phyloP scores from a whole-genome alignment of 495 filamentous ascomycete genomes.

The Aspergillus coremiiformis region DNA sequence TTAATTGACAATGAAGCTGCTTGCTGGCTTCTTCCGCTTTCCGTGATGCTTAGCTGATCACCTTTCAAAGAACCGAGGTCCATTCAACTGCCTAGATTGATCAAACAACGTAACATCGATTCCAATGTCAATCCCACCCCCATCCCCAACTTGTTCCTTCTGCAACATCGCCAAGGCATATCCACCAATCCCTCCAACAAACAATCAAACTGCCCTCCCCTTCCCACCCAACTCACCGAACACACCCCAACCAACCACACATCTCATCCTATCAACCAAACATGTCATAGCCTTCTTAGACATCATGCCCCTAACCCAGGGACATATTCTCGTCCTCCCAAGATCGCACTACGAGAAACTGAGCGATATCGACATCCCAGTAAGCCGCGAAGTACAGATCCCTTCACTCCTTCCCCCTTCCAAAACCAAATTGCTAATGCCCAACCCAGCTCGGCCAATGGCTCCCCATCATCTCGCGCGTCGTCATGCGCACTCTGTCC shows the following conservation, averaged over 20 bases:
- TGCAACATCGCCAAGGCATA: constrained; percentile 35
- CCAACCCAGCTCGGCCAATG: constrained; percentile 50
- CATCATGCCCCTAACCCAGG: constrained; percentile 72
- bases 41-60: too few relatives aligned
- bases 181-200: constrained; percentile 34
- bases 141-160: constrained; percentile 28
- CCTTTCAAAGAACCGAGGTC: not conserved
- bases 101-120: too few relatives aligned
- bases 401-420: constrained; percentile 1
- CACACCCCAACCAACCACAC: constrained; percentile 31
- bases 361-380: constrained; percentile 49
- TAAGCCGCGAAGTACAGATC: constrained; percentile 45
- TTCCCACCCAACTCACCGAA: constrained; percentile 1
- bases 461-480: constrained; percentile 67
- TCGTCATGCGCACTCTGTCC: constrained; percentile 49
- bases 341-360: constrained; percentile 65
- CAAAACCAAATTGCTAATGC: too few relatives aligned
- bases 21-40: not conserved
- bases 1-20: constrained; percentile 4
- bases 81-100: too few relatives aligned
- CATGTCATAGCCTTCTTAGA: constrained; percentile 79
- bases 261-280: constrained; percentile 66
- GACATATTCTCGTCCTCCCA: constrained; percentile 72
- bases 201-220: constrained; percentile 12
- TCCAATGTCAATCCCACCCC: not conserved